Evolutionary conservation across 768 basidiomycete genomes (phyloP).

Genomic region (Mycena filopes): DNA sequence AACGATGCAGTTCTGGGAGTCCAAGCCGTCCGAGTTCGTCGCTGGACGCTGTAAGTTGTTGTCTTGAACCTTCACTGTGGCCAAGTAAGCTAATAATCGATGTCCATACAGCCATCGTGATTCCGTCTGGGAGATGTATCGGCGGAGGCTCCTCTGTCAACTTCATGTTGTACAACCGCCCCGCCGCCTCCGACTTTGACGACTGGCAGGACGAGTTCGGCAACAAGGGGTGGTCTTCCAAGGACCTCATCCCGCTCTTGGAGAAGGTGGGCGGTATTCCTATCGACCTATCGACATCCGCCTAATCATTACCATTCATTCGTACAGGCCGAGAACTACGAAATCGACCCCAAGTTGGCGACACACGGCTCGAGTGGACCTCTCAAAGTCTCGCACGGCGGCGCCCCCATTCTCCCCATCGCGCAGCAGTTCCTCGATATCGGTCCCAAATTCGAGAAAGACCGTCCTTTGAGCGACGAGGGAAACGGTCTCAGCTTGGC

Average conservation of each 20-base stretch:
- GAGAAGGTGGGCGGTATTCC: slow-evolving; percentile 31
- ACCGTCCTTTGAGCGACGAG: neutral
- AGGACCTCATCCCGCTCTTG: slow-evolving; percentile 38
- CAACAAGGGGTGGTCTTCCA: slow-evolving; percentile 40
- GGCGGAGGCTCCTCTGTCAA: slow-evolving; percentile 59
- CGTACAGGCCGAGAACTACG: neutral
- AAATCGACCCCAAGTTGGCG: slow-evolving; percentile 19
- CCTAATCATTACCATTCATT: too few species aligned
- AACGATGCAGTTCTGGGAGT: slow-evolving; percentile 45
- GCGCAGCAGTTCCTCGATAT: slow-evolving; percentile 13
- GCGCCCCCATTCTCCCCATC: neutral
- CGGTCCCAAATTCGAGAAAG: slow-evolving; percentile 6
- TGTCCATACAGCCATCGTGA: too few species aligned
- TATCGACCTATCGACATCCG: too few species aligned
- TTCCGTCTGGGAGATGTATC: slow-evolving; percentile 48
- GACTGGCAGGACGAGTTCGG: slow-evolving; percentile 38
- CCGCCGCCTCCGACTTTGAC: slow-evolving; percentile 34
- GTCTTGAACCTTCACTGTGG: too few species aligned
- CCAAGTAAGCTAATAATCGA: too few species aligned
- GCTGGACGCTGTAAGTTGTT: slow-evolving; percentile 45
- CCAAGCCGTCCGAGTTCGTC: slow-evolving; percentile 41
- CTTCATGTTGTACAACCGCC: slow-evolving; percentile 39
- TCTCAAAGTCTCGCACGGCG: slow-evolving; percentile 32
- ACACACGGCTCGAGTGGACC: neutral
- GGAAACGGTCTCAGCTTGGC: neutral